Evolutionary conservation across 495 filamentous ascomycete species (phyloP).

Genomic region (Mycothermus thermophilus): DNA sequence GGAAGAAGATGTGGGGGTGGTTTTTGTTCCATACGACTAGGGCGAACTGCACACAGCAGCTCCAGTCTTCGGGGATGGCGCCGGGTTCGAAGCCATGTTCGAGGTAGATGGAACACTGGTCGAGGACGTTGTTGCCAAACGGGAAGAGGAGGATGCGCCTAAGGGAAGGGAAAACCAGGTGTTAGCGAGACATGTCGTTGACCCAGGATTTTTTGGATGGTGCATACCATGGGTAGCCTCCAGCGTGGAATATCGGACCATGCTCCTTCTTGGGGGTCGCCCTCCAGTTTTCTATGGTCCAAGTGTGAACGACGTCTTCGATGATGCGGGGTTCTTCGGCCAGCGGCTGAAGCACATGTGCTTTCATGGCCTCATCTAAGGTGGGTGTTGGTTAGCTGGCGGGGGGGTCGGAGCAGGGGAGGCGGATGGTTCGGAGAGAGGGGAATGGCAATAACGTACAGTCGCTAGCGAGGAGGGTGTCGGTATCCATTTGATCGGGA

Average conservation of each 20-base stretch:
- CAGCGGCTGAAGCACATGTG: slow-evolving; percentile 46
- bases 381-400: too few species aligned
- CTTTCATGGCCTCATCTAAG: slow-evolving; percentile 73
- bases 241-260: slow-evolving; percentile 77
- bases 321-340: slow-evolving; percentile 55
- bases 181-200: too few species aligned
- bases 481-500: slow-evolving; percentile 39
- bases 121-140: slow-evolving; percentile 70
- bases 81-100: slow-evolving; percentile 72
- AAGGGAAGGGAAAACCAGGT: background rate
- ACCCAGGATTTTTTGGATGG: too few species aligned
- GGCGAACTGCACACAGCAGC: slow-evolving; percentile 90
- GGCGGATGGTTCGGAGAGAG: background rate
- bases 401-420: too few species aligned
- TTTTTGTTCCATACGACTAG: slow-evolving; percentile 88
- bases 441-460: slow-evolving; percentile 31
- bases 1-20: slow-evolving; percentile 61
- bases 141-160: slow-evolving; percentile 95
- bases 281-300: slow-evolving; percentile 76
- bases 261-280: slow-evolving; percentile 60
- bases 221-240: slow-evolving; percentile 67
- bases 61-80: slow-evolving; percentile 69
- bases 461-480: slow-evolving; percentile 46
- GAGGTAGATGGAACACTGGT: slow-evolving; percentile 87
- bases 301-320: slow-evolving; percentile 67